These are phyloP conservation scores for Microcos paniculata DNA, from an alignment of 345 rosid species.

Conservation along the genomic window DNA sequence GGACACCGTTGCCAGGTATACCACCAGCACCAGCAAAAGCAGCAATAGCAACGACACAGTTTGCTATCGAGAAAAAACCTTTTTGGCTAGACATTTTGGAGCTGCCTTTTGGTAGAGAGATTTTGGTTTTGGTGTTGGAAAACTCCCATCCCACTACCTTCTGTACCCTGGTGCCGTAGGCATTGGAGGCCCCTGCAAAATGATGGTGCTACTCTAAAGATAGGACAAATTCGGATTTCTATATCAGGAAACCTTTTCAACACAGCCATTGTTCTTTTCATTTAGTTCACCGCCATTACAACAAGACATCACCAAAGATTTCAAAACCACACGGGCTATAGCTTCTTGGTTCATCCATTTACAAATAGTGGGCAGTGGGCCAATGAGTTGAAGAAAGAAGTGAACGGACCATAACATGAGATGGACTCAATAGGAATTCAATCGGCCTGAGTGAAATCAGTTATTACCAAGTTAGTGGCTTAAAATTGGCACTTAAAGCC, in stretches of 20 bases:
- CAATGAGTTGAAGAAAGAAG: no score
- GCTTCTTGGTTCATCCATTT: conserved; percentile 17
- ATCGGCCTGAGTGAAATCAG: no score
- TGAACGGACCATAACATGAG: no score
- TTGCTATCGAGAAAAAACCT: conserved; percentile 14
- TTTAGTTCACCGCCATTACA: background rate
- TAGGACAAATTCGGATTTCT: conserved; percentile 27
- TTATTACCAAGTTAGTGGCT: no score
- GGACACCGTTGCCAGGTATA: conserved; percentile 41
- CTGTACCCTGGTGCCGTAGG: conserved; percentile 29
- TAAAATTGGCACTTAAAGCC: no score
- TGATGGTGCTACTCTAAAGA: conserved; percentile 43
- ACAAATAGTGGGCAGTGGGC: no score
- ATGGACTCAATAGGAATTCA: no score
- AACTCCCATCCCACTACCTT: conserved; percentile 36
- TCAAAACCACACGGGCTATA: conserved; percentile 5
- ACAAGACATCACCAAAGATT: conserved; percentile 5
- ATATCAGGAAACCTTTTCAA: conserved; percentile 29
- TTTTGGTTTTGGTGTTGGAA: conserved; percentile 15
- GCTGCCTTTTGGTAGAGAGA: conserved; percentile 23
- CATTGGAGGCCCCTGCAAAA: conserved; percentile 28
- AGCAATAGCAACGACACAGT: conserved; percentile 21
- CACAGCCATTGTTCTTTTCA: background rate
- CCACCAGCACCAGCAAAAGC: conserved; percentile 30
- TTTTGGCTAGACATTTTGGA: conserved; percentile 19